phyloP scores from a whole-genome alignment of 2,329 filamentous ascomycete genomes.

The Neopestalotiopsis clavispora region DNA sequence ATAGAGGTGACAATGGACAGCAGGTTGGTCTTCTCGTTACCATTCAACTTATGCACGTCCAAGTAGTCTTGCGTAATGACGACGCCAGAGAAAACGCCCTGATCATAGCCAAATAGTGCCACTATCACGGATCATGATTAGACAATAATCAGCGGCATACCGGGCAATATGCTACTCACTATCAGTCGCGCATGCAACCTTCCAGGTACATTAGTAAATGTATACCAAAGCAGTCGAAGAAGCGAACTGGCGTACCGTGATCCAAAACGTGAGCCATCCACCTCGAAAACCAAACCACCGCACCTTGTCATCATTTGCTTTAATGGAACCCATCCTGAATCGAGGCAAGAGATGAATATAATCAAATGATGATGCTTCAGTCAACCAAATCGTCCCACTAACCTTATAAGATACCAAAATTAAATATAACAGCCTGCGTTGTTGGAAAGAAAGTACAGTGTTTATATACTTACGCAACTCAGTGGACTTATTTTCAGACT shows the following conservation, averaged over 20 bases:
- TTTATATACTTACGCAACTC: not conserved
- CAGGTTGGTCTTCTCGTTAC: slow-evolving; percentile 25
- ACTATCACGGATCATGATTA: not conserved
- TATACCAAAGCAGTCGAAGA: not conserved
- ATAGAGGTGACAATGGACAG: slow-evolving; percentile 22
- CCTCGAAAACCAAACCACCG: slow-evolving; percentile 5
- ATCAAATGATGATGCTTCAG: not conserved
- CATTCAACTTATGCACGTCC: slow-evolving; percentile 23
- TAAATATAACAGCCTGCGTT: too few relatives aligned
- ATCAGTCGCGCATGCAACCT: slow-evolving; percentile 6
- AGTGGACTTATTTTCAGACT: too few relatives aligned
- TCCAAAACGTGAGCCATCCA: slow-evolving; percentile 10
- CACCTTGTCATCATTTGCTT: not conserved
- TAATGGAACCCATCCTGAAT: not conserved
- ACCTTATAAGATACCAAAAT: not conserved
- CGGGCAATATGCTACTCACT: not conserved
- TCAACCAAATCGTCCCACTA: not conserved
- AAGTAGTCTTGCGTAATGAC: slow-evolving; percentile 33
- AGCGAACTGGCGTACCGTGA: not conserved
- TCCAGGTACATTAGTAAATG: not conserved
- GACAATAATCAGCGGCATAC: not conserved
- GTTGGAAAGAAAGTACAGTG: not conserved
- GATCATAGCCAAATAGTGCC: slow-evolving; percentile 6
- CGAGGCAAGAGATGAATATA: not conserved
- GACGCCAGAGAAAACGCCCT: slow-evolving; percentile 37